Conservation (phyloP, 2,329 filamentous ascomycete species). For the Bimuria novae-zelandiae region DNA sequence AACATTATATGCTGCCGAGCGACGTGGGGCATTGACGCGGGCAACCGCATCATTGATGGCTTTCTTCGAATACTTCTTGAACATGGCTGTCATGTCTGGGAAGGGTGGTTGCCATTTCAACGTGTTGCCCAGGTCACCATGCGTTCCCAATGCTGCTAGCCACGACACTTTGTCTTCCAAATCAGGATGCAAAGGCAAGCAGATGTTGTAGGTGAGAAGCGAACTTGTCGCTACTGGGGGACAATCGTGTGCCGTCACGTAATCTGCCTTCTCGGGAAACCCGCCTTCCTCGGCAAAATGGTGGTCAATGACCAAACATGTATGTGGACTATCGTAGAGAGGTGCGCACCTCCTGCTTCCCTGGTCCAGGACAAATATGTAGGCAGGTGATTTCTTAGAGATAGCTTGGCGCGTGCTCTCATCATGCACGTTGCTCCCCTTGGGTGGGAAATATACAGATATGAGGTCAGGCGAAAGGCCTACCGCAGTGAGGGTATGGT, state of each 20-base stretch:
- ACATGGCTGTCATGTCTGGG: conserved; percentile 65
- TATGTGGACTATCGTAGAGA: conserved; percentile 56
- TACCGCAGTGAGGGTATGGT: conserved; percentile 62
- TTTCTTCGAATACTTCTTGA: conserved; percentile 66
- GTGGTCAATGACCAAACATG: conserved; percentile 67
- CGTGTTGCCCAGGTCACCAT: conserved; percentile 67
- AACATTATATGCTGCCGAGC: conserved; percentile 66
- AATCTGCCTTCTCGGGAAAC: conserved; percentile 60
- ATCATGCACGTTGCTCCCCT: conserved; percentile 64
- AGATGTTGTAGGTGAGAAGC: conserved; percentile 68
- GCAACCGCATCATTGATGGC: conserved; percentile 66
- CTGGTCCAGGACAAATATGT: conserved; percentile 69
- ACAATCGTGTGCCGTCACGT: conserved; percentile 66
- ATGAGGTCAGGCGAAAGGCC: conserved; percentile 61
- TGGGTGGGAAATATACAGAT: conserved; percentile 62
- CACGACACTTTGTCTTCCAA: conserved; percentile 60
- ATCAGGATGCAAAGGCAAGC: conserved; percentile 58
- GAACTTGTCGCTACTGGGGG: conserved; percentile 69
- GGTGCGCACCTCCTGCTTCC: conserved; percentile 62
- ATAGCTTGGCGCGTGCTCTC: conserved; percentile 59
- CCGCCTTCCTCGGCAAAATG: conserved; percentile 62
- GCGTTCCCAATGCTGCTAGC: conserved; percentile 67
- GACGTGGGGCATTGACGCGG: conserved; percentile 67
- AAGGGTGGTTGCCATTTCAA: conserved; percentile 70
- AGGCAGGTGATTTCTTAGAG: conserved; percentile 55